These are phyloP conservation scores for Phellopilus nigrolimitatus DNA, from an alignment of 1,284 basidiomycete species.

Conservation along the genomic window DNA sequence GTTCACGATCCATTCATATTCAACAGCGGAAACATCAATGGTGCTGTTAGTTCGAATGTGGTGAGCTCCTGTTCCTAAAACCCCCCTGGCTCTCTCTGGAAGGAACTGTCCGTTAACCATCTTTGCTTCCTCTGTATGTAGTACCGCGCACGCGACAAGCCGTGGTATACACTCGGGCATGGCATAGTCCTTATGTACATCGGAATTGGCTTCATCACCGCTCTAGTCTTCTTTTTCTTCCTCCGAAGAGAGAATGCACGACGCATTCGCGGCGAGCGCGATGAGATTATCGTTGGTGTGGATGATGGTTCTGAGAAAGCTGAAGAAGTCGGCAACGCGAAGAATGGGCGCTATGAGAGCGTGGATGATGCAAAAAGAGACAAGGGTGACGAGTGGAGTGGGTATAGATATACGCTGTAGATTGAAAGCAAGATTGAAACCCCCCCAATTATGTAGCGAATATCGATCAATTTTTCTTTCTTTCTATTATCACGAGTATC, in stretches of 20 bases:
- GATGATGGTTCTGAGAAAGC: too few species aligned
- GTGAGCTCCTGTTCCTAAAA: conserved; percentile 28
- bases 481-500: too few species aligned
- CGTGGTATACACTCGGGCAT: conserved; percentile 49
- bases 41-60: conserved; percentile 43
- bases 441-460: too few species aligned
- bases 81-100: background rate
- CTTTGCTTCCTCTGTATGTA: conserved; percentile 18
- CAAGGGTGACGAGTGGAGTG: conserved; percentile 58
- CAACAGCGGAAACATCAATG: conserved; percentile 40
- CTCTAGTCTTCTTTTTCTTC: conserved; percentile 33
- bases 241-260: conserved; percentile 40
- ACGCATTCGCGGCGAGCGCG: conserved; percentile 41
- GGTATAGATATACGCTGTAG: conserved; percentile 44
- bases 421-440: too few species aligned
- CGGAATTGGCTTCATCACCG: conserved; percentile 39
- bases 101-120: too few species aligned
- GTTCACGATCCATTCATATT: background rate
- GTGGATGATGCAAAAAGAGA: conserved; percentile 48
- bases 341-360: conserved; percentile 38
- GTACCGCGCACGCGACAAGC: conserved; percentile 36
- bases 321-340: conserved; percentile 12
- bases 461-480: too few species aligned
- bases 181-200: conserved; percentile 47
- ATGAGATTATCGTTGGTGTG: conserved; percentile 39